phyloP scores from a whole-genome alignment of 805 yeast genomes.

The Saccharomycopsis fermentans region DNA sequence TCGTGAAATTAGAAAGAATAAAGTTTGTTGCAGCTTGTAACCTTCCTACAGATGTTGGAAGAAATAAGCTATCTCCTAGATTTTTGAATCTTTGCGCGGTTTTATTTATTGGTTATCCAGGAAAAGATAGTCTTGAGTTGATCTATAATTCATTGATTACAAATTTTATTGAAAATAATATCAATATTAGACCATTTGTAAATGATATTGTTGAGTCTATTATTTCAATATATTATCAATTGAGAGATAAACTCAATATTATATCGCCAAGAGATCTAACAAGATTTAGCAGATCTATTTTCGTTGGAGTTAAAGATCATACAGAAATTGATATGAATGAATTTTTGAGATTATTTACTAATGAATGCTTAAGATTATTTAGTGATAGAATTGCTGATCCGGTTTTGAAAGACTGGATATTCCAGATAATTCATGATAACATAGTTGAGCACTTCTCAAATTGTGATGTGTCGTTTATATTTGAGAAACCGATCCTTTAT shows the following conservation, averaged over 20 bases:
- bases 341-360: conserved; percentile 60
- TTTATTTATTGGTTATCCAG: conserved; percentile 74
- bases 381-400: conserved; percentile 53
- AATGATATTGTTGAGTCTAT: conserved; percentile 47
- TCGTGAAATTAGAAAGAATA: conserved; percentile 56
- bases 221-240: conserved; percentile 46
- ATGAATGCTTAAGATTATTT: conserved; percentile 72
- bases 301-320: conserved; percentile 17
- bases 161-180: conserved; percentile 3
- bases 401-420: conserved; percentile 42
- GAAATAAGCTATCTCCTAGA: conserved; percentile 46
- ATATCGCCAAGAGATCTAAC: conserved; percentile 89
- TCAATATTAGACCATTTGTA: neutral
- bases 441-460: conserved; percentile 36
- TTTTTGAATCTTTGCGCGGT: conserved; percentile 59
- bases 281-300: conserved; percentile 27
- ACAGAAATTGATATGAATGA: conserved; percentile 31
- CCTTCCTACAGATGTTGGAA: conserved; percentile 74
- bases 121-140: conserved; percentile 44
- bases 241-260: conserved; percentile 37
- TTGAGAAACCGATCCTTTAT: conserved; percentile 48
- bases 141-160: conserved; percentile 55
- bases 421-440: conserved; percentile 25
- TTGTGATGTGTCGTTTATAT: conserved; percentile 27
- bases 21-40: conserved; percentile 95